Percentiles rank a stretch among this genome's conserved stretches.
Conservation (phyloP, 2,329 filamentous ascomycete genomes). For the Pyricularia sp. region DNA sequence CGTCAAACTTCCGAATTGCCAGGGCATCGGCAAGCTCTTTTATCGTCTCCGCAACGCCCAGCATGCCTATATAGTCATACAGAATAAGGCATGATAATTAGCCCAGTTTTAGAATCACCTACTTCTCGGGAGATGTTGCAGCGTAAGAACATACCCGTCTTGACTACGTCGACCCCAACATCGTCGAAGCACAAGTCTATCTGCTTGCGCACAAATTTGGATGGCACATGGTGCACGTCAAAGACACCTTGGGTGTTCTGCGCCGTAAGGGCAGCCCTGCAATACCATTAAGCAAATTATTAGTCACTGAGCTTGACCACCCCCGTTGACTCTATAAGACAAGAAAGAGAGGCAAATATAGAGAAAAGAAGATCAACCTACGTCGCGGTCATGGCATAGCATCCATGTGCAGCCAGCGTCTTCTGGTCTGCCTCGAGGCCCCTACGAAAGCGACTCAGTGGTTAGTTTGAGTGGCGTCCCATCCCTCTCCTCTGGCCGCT, state of each 20-base stretch:
- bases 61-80: conserved; percentile 55
- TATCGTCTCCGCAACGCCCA: conserved; percentile 64
- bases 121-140: background rate
- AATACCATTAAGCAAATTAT: background rate
- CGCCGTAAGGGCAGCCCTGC: conserved; percentile 73
- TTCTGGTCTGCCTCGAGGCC: conserved; percentile 95
- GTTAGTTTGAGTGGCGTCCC: background rate
- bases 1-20: conserved; percentile 41
- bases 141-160: conserved; percentile 56
- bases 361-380: background rate
- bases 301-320: background rate
- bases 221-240: conserved; percentile 70
- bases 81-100: background rate
- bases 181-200: conserved; percentile 79
- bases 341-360: background rate
- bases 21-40: conserved; percentile 58
- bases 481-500: background rate
- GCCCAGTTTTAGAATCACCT: background rate
- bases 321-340: too few species aligned
- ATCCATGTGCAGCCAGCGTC: conserved; percentile 82
- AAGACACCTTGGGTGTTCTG: conserved; percentile 85
- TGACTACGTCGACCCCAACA: conserved; percentile 81
- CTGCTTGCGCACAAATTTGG: conserved; percentile 72
- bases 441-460: conserved; percentile 32
- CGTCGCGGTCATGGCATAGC: conserved; percentile 93